phyloP scores from a whole-genome alignment of 805 yeast genomes.

The Sporopachydermia lactativora region DNA sequence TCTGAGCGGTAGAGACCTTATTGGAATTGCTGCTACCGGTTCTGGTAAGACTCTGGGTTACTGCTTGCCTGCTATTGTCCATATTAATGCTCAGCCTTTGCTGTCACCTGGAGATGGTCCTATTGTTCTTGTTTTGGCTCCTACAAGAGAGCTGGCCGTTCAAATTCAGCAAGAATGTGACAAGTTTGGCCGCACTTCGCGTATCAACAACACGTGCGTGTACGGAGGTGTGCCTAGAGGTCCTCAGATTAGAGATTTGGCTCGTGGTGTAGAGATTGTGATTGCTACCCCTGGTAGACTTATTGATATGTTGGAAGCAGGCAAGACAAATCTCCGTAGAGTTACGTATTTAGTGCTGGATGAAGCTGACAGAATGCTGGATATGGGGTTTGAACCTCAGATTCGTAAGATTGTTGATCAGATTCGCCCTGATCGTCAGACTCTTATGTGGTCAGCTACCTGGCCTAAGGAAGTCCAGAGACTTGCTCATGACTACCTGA shows the following conservation, averaged over 20 bases:
- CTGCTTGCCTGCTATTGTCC: constrained; percentile 94
- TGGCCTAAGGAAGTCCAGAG: constrained; percentile 98
- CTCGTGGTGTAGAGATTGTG: constrained; percentile 89
- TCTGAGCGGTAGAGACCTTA: constrained; percentile 94
- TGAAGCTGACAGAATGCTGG: constrained; percentile 99
- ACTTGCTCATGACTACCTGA: constrained; percentile 80
- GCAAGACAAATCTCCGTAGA: constrained; percentile 89
- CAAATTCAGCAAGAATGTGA: constrained; percentile 95
- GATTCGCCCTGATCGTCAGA: constrained; percentile 99
- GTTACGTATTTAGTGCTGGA: constrained; percentile 94
- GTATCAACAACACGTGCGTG: constrained; percentile 85
- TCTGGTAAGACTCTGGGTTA: constrained; percentile 97
- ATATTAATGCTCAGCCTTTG: constrained; percentile 95
- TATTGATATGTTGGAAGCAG: constrained; percentile 91
- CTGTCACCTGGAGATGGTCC: constrained; percentile 95
- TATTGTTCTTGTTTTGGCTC: constrained; percentile 87
- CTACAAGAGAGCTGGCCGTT: constrained; percentile 97
- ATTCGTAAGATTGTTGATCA: constrained; percentile 92
- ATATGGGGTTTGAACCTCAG: constrained; percentile 99
- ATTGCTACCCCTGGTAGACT: constrained; percentile 99
- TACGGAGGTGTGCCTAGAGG: constrained; percentile 99
- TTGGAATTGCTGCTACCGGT: constrained; percentile 98
- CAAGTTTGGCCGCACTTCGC: constrained; percentile 82
- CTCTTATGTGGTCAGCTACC: constrained; percentile 99
- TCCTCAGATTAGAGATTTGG: constrained; percentile 90